Evolutionary conservation across 208 protist species (phyloP), one percentile per base, ranked within the genome.

Genomic region (Trypanosoma brucei): DNA sequence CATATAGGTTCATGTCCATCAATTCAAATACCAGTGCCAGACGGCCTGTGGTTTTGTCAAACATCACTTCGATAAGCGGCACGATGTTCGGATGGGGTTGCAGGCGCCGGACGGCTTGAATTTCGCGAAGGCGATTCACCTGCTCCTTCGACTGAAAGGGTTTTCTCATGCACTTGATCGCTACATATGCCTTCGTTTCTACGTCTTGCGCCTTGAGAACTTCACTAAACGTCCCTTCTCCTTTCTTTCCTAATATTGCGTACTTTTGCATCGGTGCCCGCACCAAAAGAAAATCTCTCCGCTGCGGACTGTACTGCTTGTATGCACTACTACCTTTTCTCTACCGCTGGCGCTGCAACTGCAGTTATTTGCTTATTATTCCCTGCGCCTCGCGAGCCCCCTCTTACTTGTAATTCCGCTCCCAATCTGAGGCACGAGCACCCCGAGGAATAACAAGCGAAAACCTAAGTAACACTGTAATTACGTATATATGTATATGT

Each of bases 141-240:
- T 98, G 87, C 30, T 97, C 92, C 46, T 95, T 83, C 1, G 73
- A 92, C 33, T 97, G 83, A 61, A 98, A 98, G 3, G 79, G 72
- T 48, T 86, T 97, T 79, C 98, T 98, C 93, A 99, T 98, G 65
- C 96, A 96, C 71, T 99, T 99, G 52, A 99, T 98, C 0, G 98
- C 98, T 3, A 98, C 96, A 8, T 82, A 71, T 31, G 88, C 81
- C 44, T 86, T 75, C 3, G 77, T 98, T 52, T 97, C 86, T 69
- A 92, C 86, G 63, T 91, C 75, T 65, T 98, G 82, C 1, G 97
- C 97, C 38, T 97, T 96, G 1, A 99, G 80, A 38, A 99, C 98
- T 66, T 99, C 96, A 59, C 91, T 95, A 75, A 99, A 99, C 35
- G 97, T 98, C 35, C 98, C 98, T 68, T 98, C 97, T 33, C 98